Conservation (phyloP, 805 yeast genomes). For the Ogataea pilisensis region DNA sequence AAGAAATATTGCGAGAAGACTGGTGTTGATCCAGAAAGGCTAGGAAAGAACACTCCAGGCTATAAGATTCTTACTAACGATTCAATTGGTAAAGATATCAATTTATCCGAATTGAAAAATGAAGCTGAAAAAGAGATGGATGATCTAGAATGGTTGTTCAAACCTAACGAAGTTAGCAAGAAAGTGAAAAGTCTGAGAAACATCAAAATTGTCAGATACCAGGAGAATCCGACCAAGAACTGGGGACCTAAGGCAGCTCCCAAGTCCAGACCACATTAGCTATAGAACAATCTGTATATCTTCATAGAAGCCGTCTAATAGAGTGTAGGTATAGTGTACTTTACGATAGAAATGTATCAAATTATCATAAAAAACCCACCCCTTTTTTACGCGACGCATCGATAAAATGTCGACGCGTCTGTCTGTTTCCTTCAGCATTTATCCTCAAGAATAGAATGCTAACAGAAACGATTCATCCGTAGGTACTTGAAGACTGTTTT, state of each 20-base stretch:
- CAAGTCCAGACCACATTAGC: conserved; percentile 55
- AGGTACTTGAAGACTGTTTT: too few relatives aligned
- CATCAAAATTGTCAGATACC: conserved; percentile 80
- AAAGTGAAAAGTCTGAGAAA: conserved; percentile 59
- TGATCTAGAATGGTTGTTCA: conserved; percentile 48
- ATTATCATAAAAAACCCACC: too few relatives aligned
- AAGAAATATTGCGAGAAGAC: conserved; percentile 55
- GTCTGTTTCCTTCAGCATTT: too few relatives aligned
- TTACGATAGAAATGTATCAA: too few relatives aligned
- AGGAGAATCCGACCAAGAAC: conserved; percentile 85
- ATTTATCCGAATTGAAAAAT: conserved; percentile 23
- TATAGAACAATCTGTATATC: too few relatives aligned
- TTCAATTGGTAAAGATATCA: conserved; percentile 32
- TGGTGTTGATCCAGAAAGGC: conserved; percentile 36
- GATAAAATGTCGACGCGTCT: too few relatives aligned
- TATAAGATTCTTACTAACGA: conserved; percentile 49
- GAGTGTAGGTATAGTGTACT: too few relatives aligned
- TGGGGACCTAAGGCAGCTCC: conserved; percentile 84
- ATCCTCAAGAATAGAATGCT: too few relatives aligned
- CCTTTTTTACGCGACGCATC: too few relatives aligned
- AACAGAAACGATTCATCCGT: too few relatives aligned
- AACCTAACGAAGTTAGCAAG: conserved; percentile 52
- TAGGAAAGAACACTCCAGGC: conserved; percentile 53
- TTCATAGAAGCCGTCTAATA: too few relatives aligned
- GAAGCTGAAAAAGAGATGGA: conserved; percentile 22